Percentiles rank a stretch among this genome's conserved stretches.
Conservation (phyloP, 179 eudicot species). For the Carnegiea gigantea region DNA sequence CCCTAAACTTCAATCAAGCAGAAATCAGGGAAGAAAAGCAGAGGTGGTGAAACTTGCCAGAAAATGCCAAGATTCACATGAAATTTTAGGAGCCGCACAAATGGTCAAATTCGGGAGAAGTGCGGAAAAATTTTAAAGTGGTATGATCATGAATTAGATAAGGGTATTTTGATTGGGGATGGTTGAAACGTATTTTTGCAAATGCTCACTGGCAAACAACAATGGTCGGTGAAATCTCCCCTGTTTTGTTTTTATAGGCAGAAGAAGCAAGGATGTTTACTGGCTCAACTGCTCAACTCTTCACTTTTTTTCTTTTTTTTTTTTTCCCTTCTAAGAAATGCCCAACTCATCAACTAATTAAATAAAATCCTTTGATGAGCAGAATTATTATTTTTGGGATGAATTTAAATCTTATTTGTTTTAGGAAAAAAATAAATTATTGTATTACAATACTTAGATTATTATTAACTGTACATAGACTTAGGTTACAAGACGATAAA, state of each 20-base stretch:
- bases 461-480: no score
- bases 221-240: not conserved
- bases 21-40: not conserved
- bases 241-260: not conserved
- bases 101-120: not conserved
- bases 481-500: no score
- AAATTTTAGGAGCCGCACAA: not conserved
- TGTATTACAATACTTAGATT: no score
- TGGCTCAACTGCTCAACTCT: not conserved
- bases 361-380: no score
- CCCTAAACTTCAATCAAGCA: conserved; percentile 1
- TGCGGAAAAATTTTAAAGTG: not conserved
- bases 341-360: not conserved
- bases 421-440: no score
- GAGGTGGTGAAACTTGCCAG: not conserved
- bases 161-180: not conserved
- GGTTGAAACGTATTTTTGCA: not conserved
- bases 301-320: no score
- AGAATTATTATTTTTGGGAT: no score
- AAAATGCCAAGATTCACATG: conserved; percentile 6
- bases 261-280: no score
- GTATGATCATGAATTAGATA: not conserved
- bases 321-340: no score
- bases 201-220: not conserved
- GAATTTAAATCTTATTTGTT: no score